Evolutionary conservation across 202 grass and related monocot genomes (phyloP), one percentile per base, ranked within the genome.

Genomic region (Schoenoplectus tabernaemontani): DNA sequence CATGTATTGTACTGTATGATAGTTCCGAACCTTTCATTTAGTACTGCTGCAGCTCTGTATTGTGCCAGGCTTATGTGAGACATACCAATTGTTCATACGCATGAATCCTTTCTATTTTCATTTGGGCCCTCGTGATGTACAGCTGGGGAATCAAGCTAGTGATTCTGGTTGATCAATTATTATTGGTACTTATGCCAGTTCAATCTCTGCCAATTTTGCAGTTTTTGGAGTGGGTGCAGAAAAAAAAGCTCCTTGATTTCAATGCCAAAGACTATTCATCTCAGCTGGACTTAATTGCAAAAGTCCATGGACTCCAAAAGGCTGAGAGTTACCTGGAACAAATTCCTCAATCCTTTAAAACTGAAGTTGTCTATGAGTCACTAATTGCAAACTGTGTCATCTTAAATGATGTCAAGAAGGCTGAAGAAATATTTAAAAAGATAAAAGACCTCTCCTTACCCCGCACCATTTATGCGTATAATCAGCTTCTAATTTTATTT

Each of bases 261-360:
- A 82, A 84, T 60, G 86, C 82, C 41, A 32, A 38, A 36, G 90
- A 97, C 68, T 97, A 75, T 89, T 87, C 83, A 84, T 84, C 64
- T 86, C 86, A 83, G 76, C 74, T 97, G 61, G 88, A 97, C 82
- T 84, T 97, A 85, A 73, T 97, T 70, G 93, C 93, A 83, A 89
- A 83, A 60, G 82, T 76, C 39, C 57, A 81, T 89, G 88, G 93
- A 57, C 77, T 96, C 58, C 72, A 82, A 75, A 85, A 80, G 67
- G 90, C 90, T 64, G 42, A 82, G 76, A 91, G 62, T 64, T 97
- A 89, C 85, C 85, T 97, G 24, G 50, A 84, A 54, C 83, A 38
- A 42, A 84, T 93, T 58, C 90, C 93, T 16, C 23, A 81, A 79
- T 47, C 83, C 28, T 93, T 89, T 8, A 93, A 87, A 82, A 90